Evolutionary conservation across 257 asterid genomes (phyloP).

Genomic region (Przewalskia tangutica): DNA sequence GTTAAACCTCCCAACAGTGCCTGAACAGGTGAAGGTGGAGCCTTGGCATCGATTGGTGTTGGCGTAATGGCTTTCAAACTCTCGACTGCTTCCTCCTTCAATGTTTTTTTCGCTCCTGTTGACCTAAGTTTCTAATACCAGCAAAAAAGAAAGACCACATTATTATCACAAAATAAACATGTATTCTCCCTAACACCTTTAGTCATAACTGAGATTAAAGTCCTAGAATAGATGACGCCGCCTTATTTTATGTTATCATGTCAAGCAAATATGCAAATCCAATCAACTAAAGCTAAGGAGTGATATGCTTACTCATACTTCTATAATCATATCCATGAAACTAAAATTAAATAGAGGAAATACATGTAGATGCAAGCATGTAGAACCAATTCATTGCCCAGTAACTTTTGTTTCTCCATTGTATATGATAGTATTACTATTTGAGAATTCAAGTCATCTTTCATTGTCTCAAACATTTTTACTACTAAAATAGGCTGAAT

Average conservation of each 20-base stretch:
- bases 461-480: background rate
- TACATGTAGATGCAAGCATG: background rate
- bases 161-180: background rate
- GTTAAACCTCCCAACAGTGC: conserved; percentile 72
- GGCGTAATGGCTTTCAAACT: conserved; percentile 55
- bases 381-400: background rate
- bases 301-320: background rate
- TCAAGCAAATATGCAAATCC: background rate
- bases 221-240: background rate
- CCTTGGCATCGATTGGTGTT: conserved; percentile 35
- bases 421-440: background rate
- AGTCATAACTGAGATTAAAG: background rate
- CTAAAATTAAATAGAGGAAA: background rate
- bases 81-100: conserved; percentile 66
- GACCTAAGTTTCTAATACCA: conserved; percentile 62
- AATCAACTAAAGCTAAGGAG: background rate
- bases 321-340: background rate
- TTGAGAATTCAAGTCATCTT: background rate
- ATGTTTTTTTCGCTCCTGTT: conserved; percentile 48
- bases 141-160: conserved; percentile 7
- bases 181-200: background rate
- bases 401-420: background rate
- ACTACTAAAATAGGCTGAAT: no score
- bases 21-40: conserved; percentile 68
- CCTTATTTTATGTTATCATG: background rate